phyloP scores from a whole-genome alignment of 2,329 filamentous ascomycete species.

The Aspergillus sergii region DNA sequence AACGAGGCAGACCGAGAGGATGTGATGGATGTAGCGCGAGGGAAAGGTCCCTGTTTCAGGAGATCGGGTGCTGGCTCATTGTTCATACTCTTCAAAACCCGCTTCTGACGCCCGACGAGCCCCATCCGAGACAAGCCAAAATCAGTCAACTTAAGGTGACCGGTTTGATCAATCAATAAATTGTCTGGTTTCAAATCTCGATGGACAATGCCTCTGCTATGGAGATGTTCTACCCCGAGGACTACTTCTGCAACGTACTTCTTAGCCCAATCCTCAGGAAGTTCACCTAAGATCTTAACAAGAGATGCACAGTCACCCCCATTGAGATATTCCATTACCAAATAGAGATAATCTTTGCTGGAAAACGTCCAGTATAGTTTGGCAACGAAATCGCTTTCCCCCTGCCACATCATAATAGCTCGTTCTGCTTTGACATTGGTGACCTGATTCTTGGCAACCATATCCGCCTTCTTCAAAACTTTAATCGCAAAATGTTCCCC shows the following conservation, averaged over 20 bases:
- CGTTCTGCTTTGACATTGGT: slow-evolving; percentile 98
- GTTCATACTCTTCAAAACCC: slow-evolving; percentile 74
- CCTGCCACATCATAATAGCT: slow-evolving; percentile 99
- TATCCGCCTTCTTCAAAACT: slow-evolving; percentile 98
- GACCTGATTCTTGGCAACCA: slow-evolving; percentile 99
- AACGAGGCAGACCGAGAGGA: slow-evolving; percentile 94
- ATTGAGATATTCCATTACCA: slow-evolving; percentile 99
- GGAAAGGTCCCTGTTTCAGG: slow-evolving; percentile 89
- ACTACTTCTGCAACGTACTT: slow-evolving; percentile 97
- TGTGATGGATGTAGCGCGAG: slow-evolving; percentile 77
- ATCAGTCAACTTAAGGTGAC: slow-evolving; percentile 94
- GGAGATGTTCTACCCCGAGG: slow-evolving; percentile 93
- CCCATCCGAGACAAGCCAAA: slow-evolving; percentile 98
- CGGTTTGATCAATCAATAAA: slow-evolving; percentile 92
- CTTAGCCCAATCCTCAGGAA: slow-evolving; percentile 97
- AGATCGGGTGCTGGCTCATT: slow-evolving; percentile 85
- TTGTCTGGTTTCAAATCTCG: slow-evolving; percentile 97
- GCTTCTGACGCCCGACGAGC: slow-evolving; percentile 92
- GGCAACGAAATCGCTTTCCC: slow-evolving; percentile 97
- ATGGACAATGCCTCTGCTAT: slow-evolving; percentile 92
- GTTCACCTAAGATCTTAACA: slow-evolving; percentile 87
- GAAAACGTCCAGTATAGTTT: slow-evolving; percentile 99
- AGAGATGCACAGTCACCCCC: slow-evolving; percentile 95
- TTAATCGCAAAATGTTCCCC: slow-evolving; percentile 99
- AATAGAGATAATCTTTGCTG: slow-evolving; percentile 96